Conservation (phyloP, 495 filamentous ascomycete species). For the Tuber indicum region DNA sequence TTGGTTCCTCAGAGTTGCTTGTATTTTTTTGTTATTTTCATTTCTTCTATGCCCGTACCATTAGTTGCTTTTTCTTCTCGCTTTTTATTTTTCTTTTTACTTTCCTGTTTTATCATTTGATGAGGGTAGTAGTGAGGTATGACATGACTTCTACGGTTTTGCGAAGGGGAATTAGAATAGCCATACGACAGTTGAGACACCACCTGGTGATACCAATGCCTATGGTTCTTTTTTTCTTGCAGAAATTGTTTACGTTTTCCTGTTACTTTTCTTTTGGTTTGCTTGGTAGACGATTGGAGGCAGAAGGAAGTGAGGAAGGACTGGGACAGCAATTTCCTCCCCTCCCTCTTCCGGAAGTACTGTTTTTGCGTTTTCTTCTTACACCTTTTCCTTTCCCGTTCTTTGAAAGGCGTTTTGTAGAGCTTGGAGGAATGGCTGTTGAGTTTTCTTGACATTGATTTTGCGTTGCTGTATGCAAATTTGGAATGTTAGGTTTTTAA, state of each 20-base stretch:
- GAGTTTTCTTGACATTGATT: not conserved
- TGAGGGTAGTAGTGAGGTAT: not conserved
- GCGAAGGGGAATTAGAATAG: not conserved
- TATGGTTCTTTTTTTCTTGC: not conserved
- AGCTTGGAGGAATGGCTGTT: not conserved
- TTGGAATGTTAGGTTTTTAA: not conserved
- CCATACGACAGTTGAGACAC: not conserved
- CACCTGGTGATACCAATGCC: not conserved
- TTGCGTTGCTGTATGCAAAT: not conserved
- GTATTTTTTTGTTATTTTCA: constrained; percentile 18
- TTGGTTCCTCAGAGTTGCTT: constrained; percentile 14
- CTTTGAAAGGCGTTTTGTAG: constrained; percentile 3
- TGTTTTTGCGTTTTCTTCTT: not conserved
- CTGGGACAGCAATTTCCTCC: not conserved
- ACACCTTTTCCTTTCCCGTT: not conserved
- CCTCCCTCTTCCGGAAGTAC: not conserved
- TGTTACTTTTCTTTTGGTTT: not conserved
- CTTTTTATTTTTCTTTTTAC: constrained; percentile 21
- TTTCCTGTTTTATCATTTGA: not conserved
- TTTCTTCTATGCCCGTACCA: constrained; percentile 31
- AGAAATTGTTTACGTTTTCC: not conserved
- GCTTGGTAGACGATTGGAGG: not conserved
- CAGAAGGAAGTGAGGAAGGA: not conserved
- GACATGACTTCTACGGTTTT: not conserved
- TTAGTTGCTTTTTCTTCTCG: constrained; percentile 37